phyloP scores from a whole-genome alignment of 768 basidiomycete species.

The Serendipita sp. region DNA sequence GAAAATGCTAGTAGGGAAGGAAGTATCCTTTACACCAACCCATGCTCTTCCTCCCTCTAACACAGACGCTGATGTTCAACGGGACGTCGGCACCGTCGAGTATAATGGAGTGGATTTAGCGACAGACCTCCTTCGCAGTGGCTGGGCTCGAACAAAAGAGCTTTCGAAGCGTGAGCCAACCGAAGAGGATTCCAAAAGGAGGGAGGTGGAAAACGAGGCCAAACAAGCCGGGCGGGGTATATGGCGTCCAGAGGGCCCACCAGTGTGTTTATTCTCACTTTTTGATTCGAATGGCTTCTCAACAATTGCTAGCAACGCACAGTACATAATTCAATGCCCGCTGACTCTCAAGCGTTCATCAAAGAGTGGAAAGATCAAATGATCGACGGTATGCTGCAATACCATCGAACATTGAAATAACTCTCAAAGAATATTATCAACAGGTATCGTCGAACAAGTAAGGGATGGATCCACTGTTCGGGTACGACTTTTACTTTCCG shows the following conservation, averaged over 20 bases:
- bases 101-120: slow-evolving; percentile 57
- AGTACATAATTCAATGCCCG: slow-evolving; percentile 77
- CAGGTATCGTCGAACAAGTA: slow-evolving; percentile 87
- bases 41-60: slow-evolving; percentile 52
- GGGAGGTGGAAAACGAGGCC: slow-evolving; percentile 63
- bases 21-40: slow-evolving; percentile 66
- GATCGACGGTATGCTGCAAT: slow-evolving; percentile 49
- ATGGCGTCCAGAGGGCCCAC: slow-evolving; percentile 71
- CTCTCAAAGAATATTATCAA: slow-evolving; percentile 8
- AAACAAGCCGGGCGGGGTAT: slow-evolving; percentile 58
- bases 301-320: slow-evolving; percentile 32
- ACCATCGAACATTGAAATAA: not conserved
- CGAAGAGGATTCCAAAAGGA: slow-evolving; percentile 57
- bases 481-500: slow-evolving; percentile 72
- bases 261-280: slow-evolving; percentile 25
- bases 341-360: slow-evolving; percentile 77
- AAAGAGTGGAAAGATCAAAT: slow-evolving; percentile 82
- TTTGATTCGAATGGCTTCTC: slow-evolving; percentile 2
- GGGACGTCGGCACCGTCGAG: slow-evolving; percentile 67
- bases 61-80: slow-evolving; percentile 41
- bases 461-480: slow-evolving; percentile 85
- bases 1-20: slow-evolving; percentile 71
- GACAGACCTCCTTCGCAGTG: slow-evolving; percentile 61
- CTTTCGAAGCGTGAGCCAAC: slow-evolving; percentile 57
- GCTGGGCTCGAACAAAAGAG: slow-evolving; percentile 92